Conservation (phyloP, 148 eudicot genomes). For the Rhododendron simsii region DNA sequence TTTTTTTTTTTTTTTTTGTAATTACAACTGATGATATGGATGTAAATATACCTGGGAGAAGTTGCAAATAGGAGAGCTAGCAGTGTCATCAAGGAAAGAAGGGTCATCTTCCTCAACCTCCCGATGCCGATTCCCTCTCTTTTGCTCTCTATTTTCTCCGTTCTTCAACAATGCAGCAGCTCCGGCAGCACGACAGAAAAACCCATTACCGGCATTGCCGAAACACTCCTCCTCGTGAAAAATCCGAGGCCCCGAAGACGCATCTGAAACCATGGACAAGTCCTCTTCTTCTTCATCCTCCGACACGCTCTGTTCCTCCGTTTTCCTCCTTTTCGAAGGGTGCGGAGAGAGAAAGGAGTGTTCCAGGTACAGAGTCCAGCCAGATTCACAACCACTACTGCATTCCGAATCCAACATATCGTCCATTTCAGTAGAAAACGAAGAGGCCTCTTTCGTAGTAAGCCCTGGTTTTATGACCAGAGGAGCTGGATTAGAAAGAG, state of each 20-base stretch:
- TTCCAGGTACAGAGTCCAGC: slow-evolving; percentile 71
- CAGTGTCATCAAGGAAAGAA: slow-evolving; percentile 69
- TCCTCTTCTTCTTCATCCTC: not conserved
- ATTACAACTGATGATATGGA: no score
- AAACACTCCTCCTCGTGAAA: slow-evolving; percentile 24
- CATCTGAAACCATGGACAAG: slow-evolving; percentile 77
- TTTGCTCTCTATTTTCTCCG: slow-evolving; percentile 13
- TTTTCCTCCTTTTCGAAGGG: not conserved
- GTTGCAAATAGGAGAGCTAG: slow-evolving; percentile 51
- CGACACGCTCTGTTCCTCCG: not conserved
- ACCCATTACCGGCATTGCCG: slow-evolving; percentile 12
- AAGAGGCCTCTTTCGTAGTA: not conserved
- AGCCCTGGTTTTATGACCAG: not conserved
- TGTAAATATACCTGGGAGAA: slow-evolving; percentile 17
- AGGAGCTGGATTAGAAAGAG: not conserved
- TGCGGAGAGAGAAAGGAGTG: slow-evolving; percentile 22
- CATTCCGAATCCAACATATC: slow-evolving; percentile 8
- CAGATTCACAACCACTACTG: slow-evolving; percentile 71
- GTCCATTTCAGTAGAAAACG: not conserved
- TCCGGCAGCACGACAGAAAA: not conserved
- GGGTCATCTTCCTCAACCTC: slow-evolving; percentile 17
- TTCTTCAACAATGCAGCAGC: slow-evolving; percentile 11
- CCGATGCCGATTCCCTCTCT: not conserved
- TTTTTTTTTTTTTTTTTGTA: no score
- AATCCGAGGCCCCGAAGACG: slow-evolving; percentile 70